A percentile compares a stretch with the other conserved stretches of the same genome.
phyloP scores from a whole-genome alignment of 1,284 basidiomycete species.

The Leccinum angustisporum region DNA sequence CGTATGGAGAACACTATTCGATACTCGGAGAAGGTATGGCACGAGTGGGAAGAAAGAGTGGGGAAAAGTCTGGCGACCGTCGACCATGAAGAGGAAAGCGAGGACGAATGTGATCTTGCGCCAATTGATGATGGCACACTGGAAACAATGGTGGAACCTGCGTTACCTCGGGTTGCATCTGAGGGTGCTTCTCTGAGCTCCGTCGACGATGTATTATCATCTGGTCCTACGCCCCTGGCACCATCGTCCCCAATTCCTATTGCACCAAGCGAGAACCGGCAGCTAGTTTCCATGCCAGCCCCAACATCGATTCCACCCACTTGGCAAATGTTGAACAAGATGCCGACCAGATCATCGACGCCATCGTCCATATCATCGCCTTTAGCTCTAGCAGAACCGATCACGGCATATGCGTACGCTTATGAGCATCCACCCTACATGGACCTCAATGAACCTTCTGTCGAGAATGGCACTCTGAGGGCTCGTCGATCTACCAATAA shows the following conservation, averaged over 20 bases:
- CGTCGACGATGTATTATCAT: conserved; percentile 41
- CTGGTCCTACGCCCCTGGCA: conserved; percentile 69
- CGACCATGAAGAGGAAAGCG: conserved; percentile 50
- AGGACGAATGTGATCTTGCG: conserved; percentile 34
- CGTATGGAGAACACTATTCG: conserved; percentile 98
- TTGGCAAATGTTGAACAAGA: conserved; percentile 49
- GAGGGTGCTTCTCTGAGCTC: conserved; percentile 43
- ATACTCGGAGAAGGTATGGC: conserved; percentile 95
- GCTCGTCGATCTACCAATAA: conserved; percentile 63
- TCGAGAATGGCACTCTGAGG: conserved; percentile 43
- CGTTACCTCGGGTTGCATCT: conserved; percentile 27
- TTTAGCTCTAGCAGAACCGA: conserved; percentile 75
- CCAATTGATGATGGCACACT: conserved; percentile 41
- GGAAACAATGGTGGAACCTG: conserved; percentile 14
- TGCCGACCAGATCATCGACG: conserved; percentile 77
- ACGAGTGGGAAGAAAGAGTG: conserved; percentile 95
- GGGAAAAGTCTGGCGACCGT: conserved; percentile 60
- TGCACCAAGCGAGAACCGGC: conserved; percentile 30
- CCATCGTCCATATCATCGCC: conserved; percentile 84
- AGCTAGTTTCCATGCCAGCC: conserved; percentile 26
- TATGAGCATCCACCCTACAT: conserved; percentile 61
- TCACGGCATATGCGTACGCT: conserved; percentile 62
- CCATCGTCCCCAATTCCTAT: conserved; percentile 57
- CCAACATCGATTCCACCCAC: conserved; percentile 33
- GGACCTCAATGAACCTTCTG: conserved; percentile 54